These are phyloP conservation scores for Myochromella boudieri DNA, from an alignment of 768 basidiomycete genomes.

Conservation along the genomic window DNA sequence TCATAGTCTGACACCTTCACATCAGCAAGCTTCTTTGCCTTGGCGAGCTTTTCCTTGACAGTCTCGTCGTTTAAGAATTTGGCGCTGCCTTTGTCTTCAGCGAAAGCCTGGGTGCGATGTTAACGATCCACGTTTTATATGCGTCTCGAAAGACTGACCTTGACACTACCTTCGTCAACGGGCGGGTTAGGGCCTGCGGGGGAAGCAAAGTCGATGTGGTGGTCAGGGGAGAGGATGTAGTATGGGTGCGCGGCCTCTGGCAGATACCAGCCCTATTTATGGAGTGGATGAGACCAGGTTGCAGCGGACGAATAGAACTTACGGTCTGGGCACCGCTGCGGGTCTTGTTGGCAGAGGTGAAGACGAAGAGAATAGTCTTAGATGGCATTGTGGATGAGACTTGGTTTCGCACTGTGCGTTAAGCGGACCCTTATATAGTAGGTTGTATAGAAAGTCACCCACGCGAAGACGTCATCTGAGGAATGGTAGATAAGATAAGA, in stretches of 20 bases:
- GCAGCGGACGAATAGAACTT: slow-evolving; percentile 17
- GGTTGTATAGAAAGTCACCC: too few relatives aligned
- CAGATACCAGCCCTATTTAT: slow-evolving; percentile 69
- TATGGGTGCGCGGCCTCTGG: slow-evolving; percentile 79
- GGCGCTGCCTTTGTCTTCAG: slow-evolving; percentile 49
- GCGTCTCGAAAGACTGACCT: slow-evolving; percentile 31
- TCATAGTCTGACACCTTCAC: slow-evolving; percentile 63
- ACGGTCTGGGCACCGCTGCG: slow-evolving; percentile 53
- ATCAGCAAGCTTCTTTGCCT: slow-evolving; percentile 59
- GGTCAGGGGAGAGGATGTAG: slow-evolving; percentile 50
- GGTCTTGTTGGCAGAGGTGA: slow-evolving; percentile 63
- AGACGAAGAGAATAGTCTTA: slow-evolving; percentile 77
- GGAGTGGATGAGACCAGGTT: not conserved
- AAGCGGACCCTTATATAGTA: slow-evolving; percentile 1
- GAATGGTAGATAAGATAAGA: slow-evolving; percentile 10
- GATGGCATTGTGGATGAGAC: slow-evolving; percentile 35
- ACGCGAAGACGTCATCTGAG: too few relatives aligned
- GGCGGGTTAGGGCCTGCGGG: slow-evolving; percentile 71
- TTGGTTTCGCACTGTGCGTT: not conserved
- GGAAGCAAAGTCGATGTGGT: slow-evolving; percentile 57
- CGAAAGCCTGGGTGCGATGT: slow-evolving; percentile 38
- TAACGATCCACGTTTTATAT: not conserved
- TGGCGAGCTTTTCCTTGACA: slow-evolving; percentile 50
- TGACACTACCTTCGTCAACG: slow-evolving; percentile 54
- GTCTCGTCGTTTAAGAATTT: slow-evolving; percentile 60